phyloP scores from a whole-genome alignment of 331 rosid genomes.

The Acacia pycnantha region DNA sequence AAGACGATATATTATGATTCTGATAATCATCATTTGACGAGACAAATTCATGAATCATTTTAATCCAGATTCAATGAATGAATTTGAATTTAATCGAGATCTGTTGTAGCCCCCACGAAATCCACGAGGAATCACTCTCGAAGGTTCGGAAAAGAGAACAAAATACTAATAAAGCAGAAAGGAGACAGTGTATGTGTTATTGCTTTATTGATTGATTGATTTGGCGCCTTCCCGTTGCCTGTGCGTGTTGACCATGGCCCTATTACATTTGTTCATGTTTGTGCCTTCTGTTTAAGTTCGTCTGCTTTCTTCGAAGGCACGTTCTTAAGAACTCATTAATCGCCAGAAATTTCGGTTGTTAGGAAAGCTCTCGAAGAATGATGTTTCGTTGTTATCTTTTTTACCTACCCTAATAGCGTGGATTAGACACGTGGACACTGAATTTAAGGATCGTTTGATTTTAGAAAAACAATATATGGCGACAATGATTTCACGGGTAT shows the following conservation, averaged over 20 bases:
- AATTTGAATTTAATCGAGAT: slow-evolving; percentile 26
- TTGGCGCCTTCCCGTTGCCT: slow-evolving; percentile 3
- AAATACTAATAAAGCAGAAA: background rate
- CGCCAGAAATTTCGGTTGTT: slow-evolving; percentile 18
- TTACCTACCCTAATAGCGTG: slow-evolving; percentile 24
- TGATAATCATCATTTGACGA: background rate
- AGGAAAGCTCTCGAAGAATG: slow-evolving; percentile 15
- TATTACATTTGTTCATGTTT: background rate
- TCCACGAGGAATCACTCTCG: slow-evolving; percentile 27
- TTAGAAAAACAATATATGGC: slow-evolving; percentile 19
- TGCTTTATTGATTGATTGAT: background rate
- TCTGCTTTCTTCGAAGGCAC: slow-evolving; percentile 25
- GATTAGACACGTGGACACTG: slow-evolving; percentile 22
- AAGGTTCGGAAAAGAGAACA: background rate
- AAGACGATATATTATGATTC: background rate
- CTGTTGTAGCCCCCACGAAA: slow-evolving; percentile 48
- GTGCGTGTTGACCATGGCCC: background rate
- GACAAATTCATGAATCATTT: background rate
- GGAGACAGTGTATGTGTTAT: background rate
- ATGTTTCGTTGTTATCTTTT: slow-evolving; percentile 31
- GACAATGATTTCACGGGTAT: background rate
- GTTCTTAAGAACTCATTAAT: slow-evolving; percentile 33
- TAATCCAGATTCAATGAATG: slow-evolving; percentile 35
- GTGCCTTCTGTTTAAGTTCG: background rate
- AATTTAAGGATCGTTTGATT: slow-evolving; percentile 1